These are phyloP conservation scores for Vigna angularis DNA, from an alignment of 306 rosid genomes.

Conservation along the genomic window DNA sequence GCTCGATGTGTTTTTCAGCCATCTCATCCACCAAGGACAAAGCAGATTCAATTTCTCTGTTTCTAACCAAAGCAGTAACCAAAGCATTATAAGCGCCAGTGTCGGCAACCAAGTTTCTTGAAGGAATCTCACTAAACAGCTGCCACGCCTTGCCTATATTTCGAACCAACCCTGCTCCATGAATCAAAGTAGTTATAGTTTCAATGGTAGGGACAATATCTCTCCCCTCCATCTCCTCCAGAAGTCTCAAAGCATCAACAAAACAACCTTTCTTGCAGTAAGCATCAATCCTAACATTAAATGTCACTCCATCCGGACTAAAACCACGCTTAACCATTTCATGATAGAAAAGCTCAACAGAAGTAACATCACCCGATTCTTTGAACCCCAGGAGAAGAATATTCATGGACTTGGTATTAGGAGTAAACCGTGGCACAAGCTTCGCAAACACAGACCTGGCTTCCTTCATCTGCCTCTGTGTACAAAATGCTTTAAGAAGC, in stretches of 20 bases:
- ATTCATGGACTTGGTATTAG: slow-evolving; percentile 82
- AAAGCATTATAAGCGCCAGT: slow-evolving; percentile 80
- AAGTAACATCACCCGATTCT: slow-evolving; percentile 80
- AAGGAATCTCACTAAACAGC: slow-evolving; percentile 67
- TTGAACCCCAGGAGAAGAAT: slow-evolving; percentile 89
- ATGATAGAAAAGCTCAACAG: slow-evolving; percentile 85
- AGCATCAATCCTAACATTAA: slow-evolving; percentile 77
- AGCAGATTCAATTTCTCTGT: slow-evolving; percentile 66
- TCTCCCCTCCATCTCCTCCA: slow-evolving; percentile 76
- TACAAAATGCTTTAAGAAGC: slow-evolving; percentile 75
- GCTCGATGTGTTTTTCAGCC: slow-evolving; percentile 62
- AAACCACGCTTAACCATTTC: slow-evolving; percentile 86
- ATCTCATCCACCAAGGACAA: slow-evolving; percentile 71
- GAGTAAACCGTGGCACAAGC: slow-evolving; percentile 64
- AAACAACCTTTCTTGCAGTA: slow-evolving; percentile 81
- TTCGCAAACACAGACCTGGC: slow-evolving; percentile 75
- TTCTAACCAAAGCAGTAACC: slow-evolving; percentile 64
- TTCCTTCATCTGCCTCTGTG: slow-evolving; percentile 90
- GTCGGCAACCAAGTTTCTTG: slow-evolving; percentile 67
- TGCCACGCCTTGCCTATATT: slow-evolving; percentile 66
- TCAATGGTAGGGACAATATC: slow-evolving; percentile 58
- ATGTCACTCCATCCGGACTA: slow-evolving; percentile 70
- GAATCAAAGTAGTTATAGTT: slow-evolving; percentile 86
- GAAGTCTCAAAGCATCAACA: slow-evolving; percentile 74
- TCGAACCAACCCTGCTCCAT: slow-evolving; percentile 85